Evolutionary conservation across 2,329 filamentous ascomycete species (phyloP), one percentile per base, ranked within the genome.

Genomic region (Cytospora piceicola): DNA sequence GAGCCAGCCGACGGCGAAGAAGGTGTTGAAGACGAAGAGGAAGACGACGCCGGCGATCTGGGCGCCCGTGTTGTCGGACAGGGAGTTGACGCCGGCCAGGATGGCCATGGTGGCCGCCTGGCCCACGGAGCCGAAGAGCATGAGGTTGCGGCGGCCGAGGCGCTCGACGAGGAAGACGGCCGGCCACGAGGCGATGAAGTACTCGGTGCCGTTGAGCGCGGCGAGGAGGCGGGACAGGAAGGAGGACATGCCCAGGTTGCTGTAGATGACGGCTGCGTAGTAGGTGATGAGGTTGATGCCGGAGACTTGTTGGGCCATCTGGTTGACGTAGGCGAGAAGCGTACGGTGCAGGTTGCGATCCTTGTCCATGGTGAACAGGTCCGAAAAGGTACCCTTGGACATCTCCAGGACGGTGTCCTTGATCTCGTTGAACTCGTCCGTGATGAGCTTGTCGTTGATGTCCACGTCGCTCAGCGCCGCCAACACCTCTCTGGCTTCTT

Each of bases 61-160:
- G 42, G 71, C 73, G 0, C 67, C 61, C 8, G 66, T 73, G 0
- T 73, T 69, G 0, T 69, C 66, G 14, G 51, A 52, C 34, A 64
- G 71, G 4, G 77, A 76, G 63, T 78, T 77, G 14, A 76, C 78
- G 39, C 81, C 80, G 0, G 82, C 80, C 46, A 87, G 79, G 46
- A 92, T 81, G 2, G 87, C 83, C 90, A 92, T 92, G 60, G 85
- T 87, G 1, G 82, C 73, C 46, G 86, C 86, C 79, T 89, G 88
- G 0, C 87, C 87, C 3, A 81, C 78, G 0, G 87, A 85, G 61
- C 90, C 90, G 68, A 91, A 85, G 22, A 93, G 77, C 88, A 93
- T 92, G 67, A 93, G 83, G 72, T 85, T 85, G 22, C 90, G 83
- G 32, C 90, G 87, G 14, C 89, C 89, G 4, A 89, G 85, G 1